Percentiles rank a stretch among this genome's conserved stretches.
Conservation (phyloP, 148 eudicot genomes). For the Vaccinium vitisidaea region DNA sequence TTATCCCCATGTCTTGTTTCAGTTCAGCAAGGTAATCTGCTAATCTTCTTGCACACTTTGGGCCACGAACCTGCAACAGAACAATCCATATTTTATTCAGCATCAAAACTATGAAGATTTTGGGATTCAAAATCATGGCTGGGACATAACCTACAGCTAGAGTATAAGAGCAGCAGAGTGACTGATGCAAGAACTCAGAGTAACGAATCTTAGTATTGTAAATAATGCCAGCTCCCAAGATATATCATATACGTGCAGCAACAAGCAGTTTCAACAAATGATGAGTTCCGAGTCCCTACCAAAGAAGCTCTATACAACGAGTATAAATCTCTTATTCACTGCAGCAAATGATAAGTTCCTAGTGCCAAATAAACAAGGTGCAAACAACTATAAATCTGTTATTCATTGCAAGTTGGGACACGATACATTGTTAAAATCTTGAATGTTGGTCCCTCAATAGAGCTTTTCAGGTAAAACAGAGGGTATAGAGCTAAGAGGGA, state of each 20-base stretch:
- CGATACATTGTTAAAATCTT: neutral
- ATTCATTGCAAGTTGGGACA: too few relatives aligned
- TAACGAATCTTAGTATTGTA: neutral
- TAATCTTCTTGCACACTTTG: conserved; percentile 79
- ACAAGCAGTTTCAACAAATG: conserved; percentile 4
- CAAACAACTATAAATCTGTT: too few relatives aligned
- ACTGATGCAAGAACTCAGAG: conserved; percentile 5
- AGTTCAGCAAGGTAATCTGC: conserved; percentile 64
- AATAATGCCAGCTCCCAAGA: neutral
- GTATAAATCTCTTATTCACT: neutral
- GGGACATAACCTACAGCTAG: neutral
- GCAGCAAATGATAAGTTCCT: neutral
- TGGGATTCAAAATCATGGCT: neutral
- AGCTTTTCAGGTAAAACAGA: neutral
- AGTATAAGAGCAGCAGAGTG: conserved; percentile 2
- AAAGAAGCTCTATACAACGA: neutral
- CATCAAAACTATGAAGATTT: neutral
- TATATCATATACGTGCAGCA: neutral
- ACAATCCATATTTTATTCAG: neutral
- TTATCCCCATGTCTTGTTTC: conserved; percentile 53
- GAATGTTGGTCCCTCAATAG: neutral
- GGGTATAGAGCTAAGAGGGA: neutral
- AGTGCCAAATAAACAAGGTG: too few relatives aligned
- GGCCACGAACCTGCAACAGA: conserved; percentile 79
- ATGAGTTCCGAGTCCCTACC: neutral